Conservation (phyloP, 169 alveolate genomes). For the Plasmodium sp. region DNA sequence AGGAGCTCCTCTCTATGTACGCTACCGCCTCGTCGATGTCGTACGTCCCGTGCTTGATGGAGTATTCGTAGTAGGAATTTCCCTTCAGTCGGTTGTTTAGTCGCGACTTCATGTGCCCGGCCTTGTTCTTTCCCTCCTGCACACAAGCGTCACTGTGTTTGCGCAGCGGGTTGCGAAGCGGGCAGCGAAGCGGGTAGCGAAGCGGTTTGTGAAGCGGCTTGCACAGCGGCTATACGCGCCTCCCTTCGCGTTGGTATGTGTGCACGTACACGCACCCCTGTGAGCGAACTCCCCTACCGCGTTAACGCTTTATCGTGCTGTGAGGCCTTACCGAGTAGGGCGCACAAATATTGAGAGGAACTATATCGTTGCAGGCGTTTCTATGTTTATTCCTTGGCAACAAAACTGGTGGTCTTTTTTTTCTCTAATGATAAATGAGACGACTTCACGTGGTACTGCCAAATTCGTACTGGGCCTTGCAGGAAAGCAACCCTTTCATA, state of each 20-base stretch:
- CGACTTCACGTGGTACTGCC: not conserved
- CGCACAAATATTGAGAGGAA: not conserved
- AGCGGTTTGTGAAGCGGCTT: too few relatives aligned
- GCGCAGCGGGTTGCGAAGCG: too few relatives aligned
- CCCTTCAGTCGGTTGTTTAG: conserved; percentile 28
- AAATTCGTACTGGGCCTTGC: not conserved
- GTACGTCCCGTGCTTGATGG: conserved; percentile 2
- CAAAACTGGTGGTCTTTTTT: not conserved
- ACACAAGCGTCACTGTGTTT: not conserved
- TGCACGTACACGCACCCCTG: not conserved
- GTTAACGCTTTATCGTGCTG: not conserved
- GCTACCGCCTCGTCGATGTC: conserved; percentile 33
- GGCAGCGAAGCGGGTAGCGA: too few relatives aligned
- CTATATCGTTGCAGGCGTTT: not conserved
- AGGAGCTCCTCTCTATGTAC: conserved; percentile 7
- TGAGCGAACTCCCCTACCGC: not conserved
- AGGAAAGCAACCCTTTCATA: not conserved
- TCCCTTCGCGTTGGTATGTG: not conserved
- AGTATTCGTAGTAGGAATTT: conserved; percentile 46
- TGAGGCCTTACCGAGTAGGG: not conserved
- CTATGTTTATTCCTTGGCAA: not conserved
- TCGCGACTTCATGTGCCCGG: conserved; percentile 23
- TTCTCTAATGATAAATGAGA: not conserved
- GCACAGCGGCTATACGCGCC: too few relatives aligned
- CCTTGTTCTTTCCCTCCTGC: not conserved